phyloP scores from a whole-genome alignment of 208 protist species.

The Cochliopodium minus region DNA sequence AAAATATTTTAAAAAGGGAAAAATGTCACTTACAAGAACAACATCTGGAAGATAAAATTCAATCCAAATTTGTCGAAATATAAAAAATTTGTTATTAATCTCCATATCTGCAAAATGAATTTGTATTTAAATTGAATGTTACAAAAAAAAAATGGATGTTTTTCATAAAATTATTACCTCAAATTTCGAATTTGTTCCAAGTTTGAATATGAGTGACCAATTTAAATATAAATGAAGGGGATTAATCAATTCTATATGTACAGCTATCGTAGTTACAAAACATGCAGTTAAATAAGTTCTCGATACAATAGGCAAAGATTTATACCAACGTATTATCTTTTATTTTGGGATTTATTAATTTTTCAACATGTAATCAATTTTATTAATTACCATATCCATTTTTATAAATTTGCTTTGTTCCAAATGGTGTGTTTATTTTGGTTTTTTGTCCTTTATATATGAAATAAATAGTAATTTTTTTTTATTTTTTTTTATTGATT shows the following conservation, averaged over 20 bases:
- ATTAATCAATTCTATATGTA: neutral
- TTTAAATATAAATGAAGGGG: slow-evolving; percentile 1
- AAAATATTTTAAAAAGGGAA: neutral
- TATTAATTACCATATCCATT: too few relatives aligned
- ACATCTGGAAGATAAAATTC: slow-evolving; percentile 67
- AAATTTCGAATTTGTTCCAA: neutral
- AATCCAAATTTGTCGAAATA: slow-evolving; percentile 56
- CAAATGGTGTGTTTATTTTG: too few relatives aligned
- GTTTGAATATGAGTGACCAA: neutral
- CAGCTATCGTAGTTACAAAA: too few relatives aligned
- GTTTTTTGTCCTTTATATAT: too few relatives aligned
- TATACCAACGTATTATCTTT: too few relatives aligned
- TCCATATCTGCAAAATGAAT: slow-evolving; percentile 37
- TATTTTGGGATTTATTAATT: too few relatives aligned
- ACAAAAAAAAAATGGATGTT: neutral
- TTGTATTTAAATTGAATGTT: neutral
- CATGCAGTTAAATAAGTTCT: too few relatives aligned
- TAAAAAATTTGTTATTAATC: slow-evolving; percentile 57
- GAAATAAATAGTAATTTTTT: too few relatives aligned
- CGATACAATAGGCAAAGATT: too few relatives aligned
- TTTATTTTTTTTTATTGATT: too few relatives aligned
- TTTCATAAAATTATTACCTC: neutral
- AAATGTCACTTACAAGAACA: slow-evolving; percentile 40
- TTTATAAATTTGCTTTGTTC: too few relatives aligned
- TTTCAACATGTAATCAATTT: too few relatives aligned